A percentile compares a stretch with the other conserved stretches of the same genome.
phyloP scores from a whole-genome alignment of 805 yeast species.

The Yarrowia bubula region DNA sequence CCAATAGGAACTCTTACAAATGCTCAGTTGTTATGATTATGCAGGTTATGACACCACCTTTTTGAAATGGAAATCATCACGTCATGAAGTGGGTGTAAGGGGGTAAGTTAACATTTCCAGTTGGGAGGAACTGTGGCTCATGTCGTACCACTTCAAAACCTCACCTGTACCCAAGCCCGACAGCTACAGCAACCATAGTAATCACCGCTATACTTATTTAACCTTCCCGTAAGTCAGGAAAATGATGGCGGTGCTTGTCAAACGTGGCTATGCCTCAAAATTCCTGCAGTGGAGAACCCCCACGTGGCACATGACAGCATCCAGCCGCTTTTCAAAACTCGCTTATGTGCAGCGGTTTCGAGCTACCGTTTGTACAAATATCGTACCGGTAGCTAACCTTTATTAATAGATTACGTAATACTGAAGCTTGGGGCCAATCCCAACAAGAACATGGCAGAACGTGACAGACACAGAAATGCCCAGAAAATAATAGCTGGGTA shows the following conservation, averaged over 20 bases:
- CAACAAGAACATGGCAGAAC: no score
- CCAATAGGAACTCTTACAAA: background rate
- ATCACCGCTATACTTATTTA: no score
- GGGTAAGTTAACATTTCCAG: background rate
- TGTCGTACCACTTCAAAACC: background rate
- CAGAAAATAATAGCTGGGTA: no score
- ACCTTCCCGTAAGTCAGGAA: background rate
- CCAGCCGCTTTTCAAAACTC: no score
- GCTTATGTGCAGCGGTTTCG: no score
- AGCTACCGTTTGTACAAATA: no score
- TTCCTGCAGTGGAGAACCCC: background rate
- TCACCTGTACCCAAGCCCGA: background rate
- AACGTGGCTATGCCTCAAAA: background rate
- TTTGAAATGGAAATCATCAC: constrained; percentile 2
- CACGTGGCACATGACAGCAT: background rate
- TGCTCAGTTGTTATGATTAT: background rate
- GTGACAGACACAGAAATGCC: no score
- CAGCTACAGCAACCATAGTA: no score
- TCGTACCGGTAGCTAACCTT: no score
- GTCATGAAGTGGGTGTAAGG: constrained; percentile 2
- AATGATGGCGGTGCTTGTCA: background rate
- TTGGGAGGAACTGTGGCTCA: background rate
- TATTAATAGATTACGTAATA: no score
- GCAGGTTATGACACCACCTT: constrained; percentile 24
- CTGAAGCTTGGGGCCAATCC: no score